These are phyloP conservation scores for Zoysia matrella DNA, from an alignment of 202 grass and related monocot species.

Conservation along the genomic window DNA sequence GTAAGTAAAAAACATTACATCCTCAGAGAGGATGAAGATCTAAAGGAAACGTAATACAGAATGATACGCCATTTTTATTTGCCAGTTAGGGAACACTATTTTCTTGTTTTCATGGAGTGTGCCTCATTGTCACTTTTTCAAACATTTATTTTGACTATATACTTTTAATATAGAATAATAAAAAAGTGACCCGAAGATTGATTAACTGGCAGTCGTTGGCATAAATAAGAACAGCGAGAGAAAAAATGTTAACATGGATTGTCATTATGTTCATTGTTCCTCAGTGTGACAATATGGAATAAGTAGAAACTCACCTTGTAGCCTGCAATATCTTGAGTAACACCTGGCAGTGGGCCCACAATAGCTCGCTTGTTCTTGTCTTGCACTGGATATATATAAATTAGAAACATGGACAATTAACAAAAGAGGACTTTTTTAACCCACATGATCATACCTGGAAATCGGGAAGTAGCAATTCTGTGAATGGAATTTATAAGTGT, in stretches of 20 bases:
- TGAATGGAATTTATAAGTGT: slow-evolving; percentile 92
- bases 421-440: slow-evolving; percentile 11
- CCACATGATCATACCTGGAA: slow-evolving; percentile 64
- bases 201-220: background rate
- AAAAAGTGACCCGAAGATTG: slow-evolving; percentile 15
- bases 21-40: background rate
- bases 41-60: background rate
- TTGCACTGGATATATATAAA: slow-evolving; percentile 56
- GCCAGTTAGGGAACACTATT: background rate
- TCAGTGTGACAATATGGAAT: background rate
- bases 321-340: slow-evolving; percentile 97
- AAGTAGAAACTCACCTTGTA: slow-evolving; percentile 60
- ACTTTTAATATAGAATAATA: background rate
- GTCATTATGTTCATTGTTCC: slow-evolving; percentile 17
- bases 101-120: background rate
- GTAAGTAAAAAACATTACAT: background rate
- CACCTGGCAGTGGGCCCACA: slow-evolving; percentile 84
- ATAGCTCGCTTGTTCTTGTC: slow-evolving; percentile 83
- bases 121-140: background rate
- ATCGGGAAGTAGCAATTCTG: slow-evolving; percentile 77
- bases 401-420: slow-evolving; percentile 33
- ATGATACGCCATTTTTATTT: background rate
- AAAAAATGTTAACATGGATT: background rate
- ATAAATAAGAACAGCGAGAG: background rate
- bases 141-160: slow-evolving; percentile 12